Conservation (phyloP, 1,139 yeast species). For the Sugiyamaella pinicola region DNA sequence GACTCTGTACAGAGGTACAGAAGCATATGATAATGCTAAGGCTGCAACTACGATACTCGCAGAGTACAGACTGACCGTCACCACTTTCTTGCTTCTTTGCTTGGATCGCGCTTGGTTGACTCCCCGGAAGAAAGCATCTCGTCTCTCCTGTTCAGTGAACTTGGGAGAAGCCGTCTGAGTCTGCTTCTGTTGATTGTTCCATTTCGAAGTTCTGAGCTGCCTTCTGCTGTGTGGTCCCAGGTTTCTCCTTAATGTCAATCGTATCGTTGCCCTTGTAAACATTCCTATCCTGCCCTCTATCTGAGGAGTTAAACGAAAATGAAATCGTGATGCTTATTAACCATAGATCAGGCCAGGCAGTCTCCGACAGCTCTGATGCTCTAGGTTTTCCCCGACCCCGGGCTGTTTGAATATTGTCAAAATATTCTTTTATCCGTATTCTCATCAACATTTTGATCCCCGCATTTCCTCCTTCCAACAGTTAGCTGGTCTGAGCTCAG, state of each 20-base stretch:
- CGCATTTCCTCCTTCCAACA: neutral
- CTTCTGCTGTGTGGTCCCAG: neutral
- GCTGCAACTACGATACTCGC: conserved; percentile 71
- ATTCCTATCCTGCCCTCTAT: too few relatives aligned
- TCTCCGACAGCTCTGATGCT: too few relatives aligned
- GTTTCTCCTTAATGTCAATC: neutral
- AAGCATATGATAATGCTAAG: conserved; percentile 80
- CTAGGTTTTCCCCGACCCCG: conserved; percentile 1
- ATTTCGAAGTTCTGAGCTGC: neutral
- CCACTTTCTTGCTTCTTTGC: conserved; percentile 40
- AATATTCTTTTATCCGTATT: neutral
- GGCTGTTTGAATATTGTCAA: neutral
- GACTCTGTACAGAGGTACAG: conserved; percentile 91
- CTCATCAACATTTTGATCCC: too few relatives aligned
- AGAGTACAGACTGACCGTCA: conserved; percentile 70
- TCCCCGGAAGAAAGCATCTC: conserved; percentile 34
- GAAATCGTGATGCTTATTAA: too few relatives aligned
- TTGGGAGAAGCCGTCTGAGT: neutral
- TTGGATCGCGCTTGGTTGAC: conserved; percentile 41
- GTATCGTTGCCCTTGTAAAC: conserved; percentile 2
- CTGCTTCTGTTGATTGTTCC: neutral
- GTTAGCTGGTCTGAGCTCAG: too few relatives aligned
- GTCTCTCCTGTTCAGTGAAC: conserved; percentile 25
- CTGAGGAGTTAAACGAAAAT: too few relatives aligned
- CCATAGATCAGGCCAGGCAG: too few relatives aligned